A percentile compares a stretch with the other conserved stretches of the same genome.
These are phyloP conservation scores for Nemania abortiva DNA, from an alignment of 2,329 filamentous ascomycete genomes.

Conservation along the genomic window DNA sequence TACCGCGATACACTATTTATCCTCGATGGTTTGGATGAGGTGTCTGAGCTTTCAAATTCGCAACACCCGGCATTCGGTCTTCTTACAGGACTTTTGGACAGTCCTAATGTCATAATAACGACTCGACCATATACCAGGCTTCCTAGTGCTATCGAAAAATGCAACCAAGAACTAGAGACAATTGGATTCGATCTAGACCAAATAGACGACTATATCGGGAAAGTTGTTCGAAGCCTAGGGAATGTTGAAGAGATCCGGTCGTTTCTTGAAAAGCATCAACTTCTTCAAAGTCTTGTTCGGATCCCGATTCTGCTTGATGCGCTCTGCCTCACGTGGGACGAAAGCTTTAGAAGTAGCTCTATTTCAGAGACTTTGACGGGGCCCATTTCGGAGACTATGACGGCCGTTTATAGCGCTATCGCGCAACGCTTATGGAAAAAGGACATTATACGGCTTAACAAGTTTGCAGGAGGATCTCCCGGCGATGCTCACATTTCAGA, in stretches of 20 bases:
- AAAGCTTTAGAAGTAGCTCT: conserved; percentile 23
- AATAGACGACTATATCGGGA: conserved; percentile 51
- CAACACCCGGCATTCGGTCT: background rate
- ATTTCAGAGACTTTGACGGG: conserved; percentile 54
- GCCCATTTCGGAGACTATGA: conserved; percentile 53
- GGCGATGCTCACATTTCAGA: conserved; percentile 29
- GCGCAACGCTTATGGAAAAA: conserved; percentile 53
- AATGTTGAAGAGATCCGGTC: conserved; percentile 45
- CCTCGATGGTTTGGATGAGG: conserved; percentile 61
- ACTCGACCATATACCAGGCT: conserved; percentile 51
- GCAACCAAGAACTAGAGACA: conserved; percentile 56
- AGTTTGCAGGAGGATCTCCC: conserved; percentile 29
- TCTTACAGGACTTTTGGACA: conserved; percentile 29
- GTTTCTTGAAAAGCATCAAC: conserved; percentile 52
- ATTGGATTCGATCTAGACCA: conserved; percentile 56
- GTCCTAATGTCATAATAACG: conserved; percentile 56
- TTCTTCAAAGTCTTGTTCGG: conserved; percentile 54
- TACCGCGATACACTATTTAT: conserved; percentile 50
- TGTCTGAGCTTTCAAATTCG: conserved; percentile 41
- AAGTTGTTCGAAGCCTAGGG: conserved; percentile 34
- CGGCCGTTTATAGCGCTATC: conserved; percentile 52
- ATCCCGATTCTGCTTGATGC: conserved; percentile 61
- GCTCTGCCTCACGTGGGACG: conserved; percentile 56
- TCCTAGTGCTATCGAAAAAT: conserved; percentile 23
- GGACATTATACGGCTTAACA: conserved; percentile 51